Percentiles rank a stretch among this genome's conserved stretches.
phyloP scores from a whole-genome alignment of 1,284 basidiomycete genomes.

The Pholiota adiposa region DNA sequence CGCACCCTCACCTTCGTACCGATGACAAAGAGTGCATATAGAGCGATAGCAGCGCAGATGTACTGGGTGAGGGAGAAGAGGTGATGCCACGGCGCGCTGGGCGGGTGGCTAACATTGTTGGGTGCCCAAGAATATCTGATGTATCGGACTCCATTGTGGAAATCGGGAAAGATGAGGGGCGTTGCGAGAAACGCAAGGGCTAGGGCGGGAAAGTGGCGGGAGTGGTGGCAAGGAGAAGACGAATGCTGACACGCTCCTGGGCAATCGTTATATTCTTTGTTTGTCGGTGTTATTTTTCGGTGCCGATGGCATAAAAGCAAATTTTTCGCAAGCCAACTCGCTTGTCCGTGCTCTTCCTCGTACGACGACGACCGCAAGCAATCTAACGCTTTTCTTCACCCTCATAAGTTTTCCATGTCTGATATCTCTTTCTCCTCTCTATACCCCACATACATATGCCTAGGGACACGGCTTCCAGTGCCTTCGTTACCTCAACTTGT shows the following conservation, averaged over 20 bases:
- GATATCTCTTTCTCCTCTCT: constrained; percentile 18
- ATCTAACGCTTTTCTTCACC: constrained; percentile 14
- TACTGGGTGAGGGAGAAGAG: constrained; percentile 37
- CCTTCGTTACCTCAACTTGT: constrained; percentile 76
- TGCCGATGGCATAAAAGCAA: constrained; percentile 22
- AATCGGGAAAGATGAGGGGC: constrained; percentile 26
- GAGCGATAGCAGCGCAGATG: constrained; percentile 31
- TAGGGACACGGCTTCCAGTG: constrained; percentile 67
- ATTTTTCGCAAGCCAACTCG: constrained; percentile 28
- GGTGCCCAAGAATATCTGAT: constrained; percentile 69
- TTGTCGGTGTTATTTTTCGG: constrained; percentile 34
- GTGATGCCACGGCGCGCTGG: constrained; percentile 36
- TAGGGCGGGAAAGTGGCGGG: constrained; percentile 27
- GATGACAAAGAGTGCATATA: constrained; percentile 43
- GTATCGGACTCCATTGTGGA: constrained; percentile 59
- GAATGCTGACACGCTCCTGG: constrained; percentile 24
- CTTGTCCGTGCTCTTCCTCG: constrained; percentile 13
- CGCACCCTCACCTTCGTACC: constrained; percentile 44
- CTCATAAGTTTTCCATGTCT: constrained; percentile 15
- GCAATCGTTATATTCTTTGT: constrained; percentile 33
- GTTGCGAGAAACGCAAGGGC: constrained; percentile 8
- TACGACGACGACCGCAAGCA: constrained; percentile 10
- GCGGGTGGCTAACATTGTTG: constrained; percentile 45
- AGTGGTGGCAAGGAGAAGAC: constrained; percentile 35
- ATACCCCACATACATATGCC: constrained; percentile 62